Conservation (phyloP, 2,329 filamentous ascomycete species). For the Bipolaris oryzae region DNA sequence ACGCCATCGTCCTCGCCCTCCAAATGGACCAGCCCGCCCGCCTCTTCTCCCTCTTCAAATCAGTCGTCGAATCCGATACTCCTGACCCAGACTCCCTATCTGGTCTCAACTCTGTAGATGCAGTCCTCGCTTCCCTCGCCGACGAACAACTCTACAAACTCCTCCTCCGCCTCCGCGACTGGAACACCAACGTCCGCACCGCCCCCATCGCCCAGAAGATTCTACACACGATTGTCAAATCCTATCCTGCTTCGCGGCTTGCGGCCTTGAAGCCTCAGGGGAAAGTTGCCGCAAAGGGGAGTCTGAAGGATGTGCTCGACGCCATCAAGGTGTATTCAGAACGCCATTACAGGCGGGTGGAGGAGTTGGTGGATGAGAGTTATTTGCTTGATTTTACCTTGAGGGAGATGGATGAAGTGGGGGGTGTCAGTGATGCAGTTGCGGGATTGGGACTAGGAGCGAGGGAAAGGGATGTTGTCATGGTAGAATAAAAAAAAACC, state of each 20-base stretch:
- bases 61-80: constrained; percentile 69
- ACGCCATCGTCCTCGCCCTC: constrained; percentile 89
- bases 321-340: constrained; percentile 91
- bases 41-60: constrained; percentile 81
- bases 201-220: constrained; percentile 85
- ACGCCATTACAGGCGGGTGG: constrained; percentile 85
- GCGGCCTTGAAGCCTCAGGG: constrained; percentile 63
- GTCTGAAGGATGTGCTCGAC: constrained; percentile 80
- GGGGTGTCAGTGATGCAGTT: constrained; percentile 36
- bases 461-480: constrained; percentile 35
- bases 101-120: constrained; percentile 73
- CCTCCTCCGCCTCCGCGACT: constrained; percentile 83
- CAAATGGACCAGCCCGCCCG: constrained; percentile 93
- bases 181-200: constrained; percentile 95
- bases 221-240: constrained; percentile 76
- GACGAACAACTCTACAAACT: constrained; percentile 86
- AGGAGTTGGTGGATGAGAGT: constrained; percentile 91
- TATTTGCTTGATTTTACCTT: constrained; percentile 93
- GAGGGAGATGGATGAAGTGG: constrained; percentile 83
- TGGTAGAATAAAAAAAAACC: constrained; percentile 36
- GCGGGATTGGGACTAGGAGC: constrained; percentile 19
- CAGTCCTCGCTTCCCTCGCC: constrained; percentile 77
- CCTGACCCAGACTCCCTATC: constrained; percentile 68
- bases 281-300: constrained; percentile 45
- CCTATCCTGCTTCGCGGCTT: constrained; percentile 79